Evolutionary conservation across 192 early-diverging fungal species (phyloP), one percentile per base, ranked within the genome.

Genomic region (Coemansia guatemalensis): DNA sequence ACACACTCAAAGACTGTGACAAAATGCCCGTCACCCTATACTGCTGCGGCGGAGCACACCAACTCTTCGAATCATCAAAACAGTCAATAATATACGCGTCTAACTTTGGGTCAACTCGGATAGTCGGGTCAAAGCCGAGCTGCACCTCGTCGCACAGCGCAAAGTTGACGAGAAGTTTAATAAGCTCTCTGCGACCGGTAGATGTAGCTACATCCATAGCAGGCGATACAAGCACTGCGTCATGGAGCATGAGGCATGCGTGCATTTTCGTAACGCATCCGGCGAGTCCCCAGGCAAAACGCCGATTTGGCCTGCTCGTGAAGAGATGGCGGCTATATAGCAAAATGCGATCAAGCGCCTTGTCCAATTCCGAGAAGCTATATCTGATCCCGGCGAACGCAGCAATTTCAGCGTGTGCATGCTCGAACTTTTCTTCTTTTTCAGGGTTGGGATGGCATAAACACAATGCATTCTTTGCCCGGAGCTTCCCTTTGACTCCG

Each of bases 161-260:
- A 48, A 48, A 67, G 50, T 53, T 39, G 9, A 67, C 51, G 2
- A 67, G 23, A 20, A 67, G 56, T 25, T 24, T 25, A 6, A 67
- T 50, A 29, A 60, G 26, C 0, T 11, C 9, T 44, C 39, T 44
- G 39, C 12, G 39, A 44, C 39, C 39, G 0, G 8, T 17, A 17
- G 39, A 44, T 17, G 9, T 44, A 44, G 39, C 8, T 17, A 44
- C 12, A 44, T 44, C 9, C 39, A 44, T 44, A 17, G 12, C 3
- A 1, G 14, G 9, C 14, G 39, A 44, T 12, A 44, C 39, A 11
- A 44, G 39, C 39, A 44, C 39, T 44, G 39, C 12, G 17, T 44
- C 39, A 3, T 17, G 39, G 4, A 44, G 9, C 14, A 44, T 17
- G 0, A 44, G 5, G 14, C 39, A 44, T 17, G 39, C 39, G 3